phyloP scores from a whole-genome alignment of 805 yeast species.

The Myxozyma melibiosi region DNA sequence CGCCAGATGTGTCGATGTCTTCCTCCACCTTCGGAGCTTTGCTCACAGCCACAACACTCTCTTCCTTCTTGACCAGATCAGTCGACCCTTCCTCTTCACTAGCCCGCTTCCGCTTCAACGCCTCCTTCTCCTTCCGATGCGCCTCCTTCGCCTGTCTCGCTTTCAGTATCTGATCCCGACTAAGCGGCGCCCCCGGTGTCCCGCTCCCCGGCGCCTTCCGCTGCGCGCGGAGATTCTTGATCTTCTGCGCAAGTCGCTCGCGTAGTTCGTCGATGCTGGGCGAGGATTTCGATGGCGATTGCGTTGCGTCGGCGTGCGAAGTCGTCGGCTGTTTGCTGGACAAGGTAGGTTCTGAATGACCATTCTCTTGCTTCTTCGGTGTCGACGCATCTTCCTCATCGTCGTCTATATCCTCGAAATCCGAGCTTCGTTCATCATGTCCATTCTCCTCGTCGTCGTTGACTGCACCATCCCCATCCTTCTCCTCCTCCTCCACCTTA shows the following conservation, averaged over 20 bases:
- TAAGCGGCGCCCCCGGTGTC: conserved; percentile 76
- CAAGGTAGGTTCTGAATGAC: not conserved
- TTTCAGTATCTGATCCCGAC: conserved; percentile 76
- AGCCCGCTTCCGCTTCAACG: conserved; percentile 46
- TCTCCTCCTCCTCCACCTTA: not conserved
- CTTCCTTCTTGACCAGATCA: conserved; percentile 38
- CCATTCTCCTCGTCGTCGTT: not conserved
- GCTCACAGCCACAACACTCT: conserved; percentile 5
- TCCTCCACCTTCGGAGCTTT: conserved; percentile 34
- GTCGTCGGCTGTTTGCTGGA: not conserved
- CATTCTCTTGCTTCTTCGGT: not conserved
- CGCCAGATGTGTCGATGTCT: conserved; percentile 42
- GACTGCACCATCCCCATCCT: not conserved
- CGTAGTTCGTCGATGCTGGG: conserved; percentile 59
- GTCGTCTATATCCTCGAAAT: conserved; percentile 11
- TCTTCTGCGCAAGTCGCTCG: conserved; percentile 76
- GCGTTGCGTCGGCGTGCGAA: too few relatives aligned
- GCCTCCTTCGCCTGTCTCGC: conserved; percentile 54
- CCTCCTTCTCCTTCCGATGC: conserved; percentile 49
- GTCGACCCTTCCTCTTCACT: conserved; percentile 43
- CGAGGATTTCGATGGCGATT: not conserved
- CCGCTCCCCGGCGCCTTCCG: conserved; percentile 92
- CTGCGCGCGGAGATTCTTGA: conserved; percentile 67
- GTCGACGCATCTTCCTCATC: conserved; percentile 1
- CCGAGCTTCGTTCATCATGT: not conserved